phyloP scores from a whole-genome alignment of 108 stramenopile genomes.

The Fistulifera pelliculosa region DNA sequence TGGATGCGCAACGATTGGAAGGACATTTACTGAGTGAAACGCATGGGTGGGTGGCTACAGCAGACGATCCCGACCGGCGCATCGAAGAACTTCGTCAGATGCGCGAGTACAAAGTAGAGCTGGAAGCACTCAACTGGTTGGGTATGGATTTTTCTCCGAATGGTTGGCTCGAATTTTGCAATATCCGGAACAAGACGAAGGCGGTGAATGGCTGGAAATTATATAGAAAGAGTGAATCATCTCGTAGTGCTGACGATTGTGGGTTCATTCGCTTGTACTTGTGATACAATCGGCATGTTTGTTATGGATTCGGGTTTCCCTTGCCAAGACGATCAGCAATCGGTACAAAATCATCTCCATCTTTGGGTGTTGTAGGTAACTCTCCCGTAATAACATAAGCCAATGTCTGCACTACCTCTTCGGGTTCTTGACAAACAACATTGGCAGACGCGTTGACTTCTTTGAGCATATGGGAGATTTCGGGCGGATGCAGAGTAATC shows the following conservation, averaged over 20 bases:
- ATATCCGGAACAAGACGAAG: not conserved
- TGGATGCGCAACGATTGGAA: conserved; percentile 48
- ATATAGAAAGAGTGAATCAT: not conserved
- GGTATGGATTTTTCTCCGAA: conserved; percentile 27
- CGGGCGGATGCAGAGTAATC: conserved; percentile 75
- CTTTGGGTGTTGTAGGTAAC: conserved; percentile 53
- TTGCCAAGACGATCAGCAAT: conserved; percentile 76
- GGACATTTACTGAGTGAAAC: conserved; percentile 11
- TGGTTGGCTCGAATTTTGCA: conserved; percentile 11
- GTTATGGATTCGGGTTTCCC: conserved; percentile 75
- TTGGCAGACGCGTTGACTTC: conserved; percentile 75
- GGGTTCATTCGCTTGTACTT: not conserved
- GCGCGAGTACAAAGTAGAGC: conserved; percentile 63
- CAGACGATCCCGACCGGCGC: conserved; percentile 1
- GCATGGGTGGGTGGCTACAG: conserved; percentile 8
- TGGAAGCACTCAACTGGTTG: conserved; percentile 78
- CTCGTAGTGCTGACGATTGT: not conserved
- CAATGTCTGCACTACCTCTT: conserved; percentile 75
- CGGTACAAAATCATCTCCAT: conserved; percentile 61
- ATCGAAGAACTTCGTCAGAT: conserved; percentile 40
- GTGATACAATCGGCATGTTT: not conserved
- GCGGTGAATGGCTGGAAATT: not conserved
- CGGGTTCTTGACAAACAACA: conserved; percentile 65
- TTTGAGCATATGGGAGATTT: conserved; percentile 82
- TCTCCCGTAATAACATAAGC: conserved; percentile 75